Evolutionary conservation across 1,284 basidiomycete genomes (phyloP), one percentile per base, ranked within the genome.

Genomic region (Chondrostereum purpureum): DNA sequence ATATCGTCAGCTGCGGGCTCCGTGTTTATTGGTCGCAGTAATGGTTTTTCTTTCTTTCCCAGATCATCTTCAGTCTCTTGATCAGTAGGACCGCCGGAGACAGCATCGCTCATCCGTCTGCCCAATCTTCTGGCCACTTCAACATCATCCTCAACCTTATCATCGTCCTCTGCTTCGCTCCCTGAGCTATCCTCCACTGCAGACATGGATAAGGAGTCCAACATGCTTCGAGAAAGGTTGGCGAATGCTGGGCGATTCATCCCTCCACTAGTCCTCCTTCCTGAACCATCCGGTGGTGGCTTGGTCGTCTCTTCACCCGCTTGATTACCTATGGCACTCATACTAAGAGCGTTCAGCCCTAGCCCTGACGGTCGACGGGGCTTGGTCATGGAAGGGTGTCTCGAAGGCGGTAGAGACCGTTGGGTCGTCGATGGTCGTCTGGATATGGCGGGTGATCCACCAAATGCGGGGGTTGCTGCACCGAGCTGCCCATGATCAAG

Each of bases 401-500:
- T 53, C 10, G 55, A 54, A 14, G 36, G 14, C 5, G 43, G 45
- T 6, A 38, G 27, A 19, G 48, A 27, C 11, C 50, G 51, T 36
- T 51, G 50, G 35, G 45, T 53, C 23, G 49, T 51, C 47, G 77
- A 68, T 21, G 77, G 67, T 35, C 77, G 67, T 12, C 80, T 66
- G 0, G 80, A 83, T 65, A 73, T 12, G 14, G 35, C 17, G 39
- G 43, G 43, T n/a, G 34, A 38, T 23, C 3, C 33, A 19, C 19
- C 17, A 17, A 39, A 42, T 27, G 78, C 78, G 2, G 81, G 81
- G 0, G 81, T 83, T 1, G 78, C 67, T 4, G 83, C 77, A 0
- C 80, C 81, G 5, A 86, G 67, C 53, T 87, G 82, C 3, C 89
- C 90, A 58, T 94, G 92, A 58, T 92, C 88, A 48, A 93, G 77